A percentile compares a stretch with the other conserved stretches of the same genome.
Evolutionary conservation across 208 protist species (phyloP).

Genomic region (Leishmania turanica): DNA sequence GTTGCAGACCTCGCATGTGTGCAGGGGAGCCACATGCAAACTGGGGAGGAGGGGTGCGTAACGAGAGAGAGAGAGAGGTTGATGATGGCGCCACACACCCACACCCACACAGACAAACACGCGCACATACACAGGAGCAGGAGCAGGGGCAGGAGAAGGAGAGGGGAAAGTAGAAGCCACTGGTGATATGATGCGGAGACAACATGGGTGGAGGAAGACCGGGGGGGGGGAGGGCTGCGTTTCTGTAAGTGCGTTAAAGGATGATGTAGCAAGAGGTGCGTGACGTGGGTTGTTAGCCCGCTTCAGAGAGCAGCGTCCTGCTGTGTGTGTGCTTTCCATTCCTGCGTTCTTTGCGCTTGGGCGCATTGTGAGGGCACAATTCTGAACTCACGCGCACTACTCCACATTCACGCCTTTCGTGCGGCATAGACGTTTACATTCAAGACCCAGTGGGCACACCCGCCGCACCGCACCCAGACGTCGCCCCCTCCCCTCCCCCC

Average conservation of each 20-base stretch:
- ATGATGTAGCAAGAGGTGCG: background rate
- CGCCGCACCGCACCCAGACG: background rate
- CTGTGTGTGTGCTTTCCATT: background rate
- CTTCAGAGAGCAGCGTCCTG: background rate
- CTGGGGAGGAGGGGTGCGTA: background rate
- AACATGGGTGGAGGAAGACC: background rate
- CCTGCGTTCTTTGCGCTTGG: background rate
- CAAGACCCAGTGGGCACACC: background rate
- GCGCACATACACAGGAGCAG: background rate
- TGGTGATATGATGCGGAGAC: background rate
- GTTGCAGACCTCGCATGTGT: slow-evolving; percentile 5
- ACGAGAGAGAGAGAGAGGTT: background rate
- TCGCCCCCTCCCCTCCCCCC: background rate
- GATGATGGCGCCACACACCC: background rate
- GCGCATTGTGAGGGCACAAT: background rate
- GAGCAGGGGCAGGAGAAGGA: background rate
- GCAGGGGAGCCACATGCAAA: background rate
- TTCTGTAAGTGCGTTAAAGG: background rate
- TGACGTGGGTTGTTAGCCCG: background rate
- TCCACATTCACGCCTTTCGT: background rate
- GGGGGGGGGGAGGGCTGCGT: background rate
- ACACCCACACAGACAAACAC: background rate
- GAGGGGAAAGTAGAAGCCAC: background rate
- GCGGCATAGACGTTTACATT: background rate
- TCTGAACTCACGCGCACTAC: background rate